phyloP scores from a whole-genome alignment of 2,329 filamentous ascomycete species.

The Pseudogymnoascus sp. region DNA sequence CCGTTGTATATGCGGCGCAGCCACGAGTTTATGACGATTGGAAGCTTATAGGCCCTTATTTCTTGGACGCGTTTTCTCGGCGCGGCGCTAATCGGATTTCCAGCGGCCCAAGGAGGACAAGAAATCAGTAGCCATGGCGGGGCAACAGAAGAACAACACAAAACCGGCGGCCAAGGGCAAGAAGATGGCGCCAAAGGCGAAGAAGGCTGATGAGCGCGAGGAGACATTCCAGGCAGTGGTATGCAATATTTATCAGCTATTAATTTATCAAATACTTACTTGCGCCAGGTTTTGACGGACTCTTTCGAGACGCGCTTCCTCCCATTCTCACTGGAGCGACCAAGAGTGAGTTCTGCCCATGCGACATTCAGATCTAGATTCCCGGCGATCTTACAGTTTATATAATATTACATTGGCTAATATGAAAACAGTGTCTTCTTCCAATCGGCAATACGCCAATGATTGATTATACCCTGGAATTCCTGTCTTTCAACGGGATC shows the following conservation, averaged over 20 bases:
- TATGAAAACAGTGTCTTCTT: slow-evolving; percentile 67
- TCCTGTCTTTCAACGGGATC: slow-evolving; percentile 91
- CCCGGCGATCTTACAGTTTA: neutral
- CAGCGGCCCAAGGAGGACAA: slow-evolving; percentile 3
- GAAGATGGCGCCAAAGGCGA: slow-evolving; percentile 24
- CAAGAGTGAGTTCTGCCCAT: slow-evolving; percentile 57
- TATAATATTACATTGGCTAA: slow-evolving; percentile 21
- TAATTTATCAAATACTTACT: slow-evolving; percentile 14
- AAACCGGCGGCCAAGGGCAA: slow-evolving; percentile 22
- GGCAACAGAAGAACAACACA: slow-evolving; percentile 7
- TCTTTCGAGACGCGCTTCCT: slow-evolving; percentile 88
- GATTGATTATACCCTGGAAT: slow-evolving; percentile 97
- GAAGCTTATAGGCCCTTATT: slow-evolving; percentile 1
- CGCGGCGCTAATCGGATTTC: neutral
- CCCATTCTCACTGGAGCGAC: slow-evolving; percentile 82
- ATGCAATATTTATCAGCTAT: slow-evolving; percentile 14
- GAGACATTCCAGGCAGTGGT: slow-evolving; percentile 32
- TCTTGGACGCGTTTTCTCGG: slow-evolving; percentile 3
- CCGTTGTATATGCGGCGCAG: slow-evolving; percentile 2
- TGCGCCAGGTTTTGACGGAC: slow-evolving; percentile 72
- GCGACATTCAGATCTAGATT: neutral
- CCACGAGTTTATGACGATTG: neutral
- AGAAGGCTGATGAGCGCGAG: slow-evolving; percentile 27
- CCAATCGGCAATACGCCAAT: slow-evolving; percentile 89
- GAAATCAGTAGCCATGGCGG: slow-evolving; percentile 8